Base-by-base conservation (phyloP, 1,284 basidiomycete genomes). In the Rhizopogon hawkerae region DNA sequence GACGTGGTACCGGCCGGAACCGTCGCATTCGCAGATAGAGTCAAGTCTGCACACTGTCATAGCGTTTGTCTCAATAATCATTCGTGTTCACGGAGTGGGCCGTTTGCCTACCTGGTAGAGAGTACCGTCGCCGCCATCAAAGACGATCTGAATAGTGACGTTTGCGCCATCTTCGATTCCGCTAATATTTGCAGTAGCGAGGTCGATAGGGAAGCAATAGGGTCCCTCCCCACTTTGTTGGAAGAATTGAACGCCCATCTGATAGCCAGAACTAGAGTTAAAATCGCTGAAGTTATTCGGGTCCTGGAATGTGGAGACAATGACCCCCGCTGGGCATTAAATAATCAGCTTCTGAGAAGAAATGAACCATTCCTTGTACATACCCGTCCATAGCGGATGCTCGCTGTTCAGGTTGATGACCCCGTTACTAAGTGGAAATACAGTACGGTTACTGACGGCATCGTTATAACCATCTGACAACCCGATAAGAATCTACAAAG, bases 261-360 rank as follows among this genome's bases (percentile, higher is more conserved):
- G 62, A 34, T 66, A 56, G 8, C 69, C 69, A 29, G 65, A 61
- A 29, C 59, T 60, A 1, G 67, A 53, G 43, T 70, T 76, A 63
- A 84, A 86, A 56, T 78, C 67, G 43, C 68, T 60, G 52, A 81
- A 81, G 11, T 67, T 71, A 3, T 70, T 73, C 2, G 83, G 80
- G 55, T 81, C 68, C 35, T 67, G 60, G 0, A 44, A 44, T 5
- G 68, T 72, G n/a, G 75, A 75, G 42, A 75, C 62, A 3, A 73
- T 55, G 2, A 73, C 69, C 29, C 72, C 73, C 41, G 54, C 74
- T 74, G 16, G 1, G 34, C 0, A 35, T 35, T 31, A 35, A 35
- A 54, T 44, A 18, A 41, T 38, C 5, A 29, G 2, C 9, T 39
- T 38, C 3, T n/a, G 36, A 26, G 13, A 5, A n/a, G 16, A 37